These are phyloP conservation scores for Breviolum minutum DNA, from an alignment of 73 alveolate genomes.

Conservation along the genomic window DNA sequence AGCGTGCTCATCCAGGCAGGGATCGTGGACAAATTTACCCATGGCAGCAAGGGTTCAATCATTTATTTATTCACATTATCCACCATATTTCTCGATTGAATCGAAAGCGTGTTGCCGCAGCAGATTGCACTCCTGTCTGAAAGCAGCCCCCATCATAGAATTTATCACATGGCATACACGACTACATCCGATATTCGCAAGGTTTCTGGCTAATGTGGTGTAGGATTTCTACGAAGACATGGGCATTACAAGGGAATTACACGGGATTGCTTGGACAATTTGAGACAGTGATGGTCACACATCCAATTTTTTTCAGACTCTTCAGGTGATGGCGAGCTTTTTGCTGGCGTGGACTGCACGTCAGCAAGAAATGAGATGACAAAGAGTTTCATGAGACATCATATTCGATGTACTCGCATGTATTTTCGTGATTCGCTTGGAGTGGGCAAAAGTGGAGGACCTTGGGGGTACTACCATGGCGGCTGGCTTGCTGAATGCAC, in stretches of 20 bases:
- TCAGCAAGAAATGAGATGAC: not conserved
- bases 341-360: conserved; percentile 45
- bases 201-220: not conserved
- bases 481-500: conserved; percentile 30
- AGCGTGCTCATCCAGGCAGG: conserved; percentile 43
- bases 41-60: too few species aligned
- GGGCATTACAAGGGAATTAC: not conserved
- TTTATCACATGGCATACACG: not conserved
- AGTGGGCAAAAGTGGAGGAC: not conserved
- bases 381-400: not conserved
- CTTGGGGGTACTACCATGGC: conserved; percentile 76
- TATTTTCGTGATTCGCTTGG: too few species aligned
- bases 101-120: too few species aligned
- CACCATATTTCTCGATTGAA: too few species aligned
- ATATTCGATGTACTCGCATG: too few species aligned
- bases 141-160: not conserved
- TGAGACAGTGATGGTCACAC: not conserved
- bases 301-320: not conserved
- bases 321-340: conserved; percentile 11
- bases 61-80: too few species aligned
- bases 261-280: not conserved
- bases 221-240: too few species aligned
- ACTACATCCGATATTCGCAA: not conserved
- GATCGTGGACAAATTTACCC: not conserved
- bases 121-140: too few species aligned